Base-by-base conservation (phyloP, 805 yeast species). In the Yueomyces sp. region DNA sequence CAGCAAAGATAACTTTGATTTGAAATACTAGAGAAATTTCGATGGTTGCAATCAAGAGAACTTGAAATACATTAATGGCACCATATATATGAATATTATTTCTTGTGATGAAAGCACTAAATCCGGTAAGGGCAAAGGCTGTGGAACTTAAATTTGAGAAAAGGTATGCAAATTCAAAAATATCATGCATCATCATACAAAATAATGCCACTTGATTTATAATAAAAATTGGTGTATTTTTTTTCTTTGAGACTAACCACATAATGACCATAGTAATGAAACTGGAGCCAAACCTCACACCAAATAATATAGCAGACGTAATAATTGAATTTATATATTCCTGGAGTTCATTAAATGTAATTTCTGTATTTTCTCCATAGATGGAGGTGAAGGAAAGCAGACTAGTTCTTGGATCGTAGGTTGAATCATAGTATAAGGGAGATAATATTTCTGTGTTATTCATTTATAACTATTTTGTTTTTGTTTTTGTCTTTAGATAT, bases 21-120 rank as follows among this genome's bases (percentile, higher is more conserved):
- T 90, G 97, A 55, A 77, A 77, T 2, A 79, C 68, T 54, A 90
- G 62, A 0, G 92, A 79, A 0, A 65, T 48, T 58, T 85, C 83
- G 43, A 88, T 74, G 7, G 75, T 65, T 0, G 70, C 63, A 26
- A 85, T 70, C 39, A 86, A 62, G 9, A 86, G 47, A 4, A 79
- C 68, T 49, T 79, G 79, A 45, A 83, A 61, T 3, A 77, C 68
- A 52, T 77, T 74, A 0, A 85, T 65, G 3, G 83, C 84, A 7
- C 79, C 73, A n/a, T 79, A 70, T 4, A 75, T 56, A 40, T 66
- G 70, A 39, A 68, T 64, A 29, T 73, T 72, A 9, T 51, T 43
- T 5, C 51, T 49, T 26, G 67, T 57, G 5, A 71, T 57, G 3
- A 61, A 38, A 12, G 65, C 62, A 31, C 71, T 70, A 44, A 74